phyloP scores from a whole-genome alignment of 2,329 filamentous ascomycete species.

The Bertia moriformis region DNA sequence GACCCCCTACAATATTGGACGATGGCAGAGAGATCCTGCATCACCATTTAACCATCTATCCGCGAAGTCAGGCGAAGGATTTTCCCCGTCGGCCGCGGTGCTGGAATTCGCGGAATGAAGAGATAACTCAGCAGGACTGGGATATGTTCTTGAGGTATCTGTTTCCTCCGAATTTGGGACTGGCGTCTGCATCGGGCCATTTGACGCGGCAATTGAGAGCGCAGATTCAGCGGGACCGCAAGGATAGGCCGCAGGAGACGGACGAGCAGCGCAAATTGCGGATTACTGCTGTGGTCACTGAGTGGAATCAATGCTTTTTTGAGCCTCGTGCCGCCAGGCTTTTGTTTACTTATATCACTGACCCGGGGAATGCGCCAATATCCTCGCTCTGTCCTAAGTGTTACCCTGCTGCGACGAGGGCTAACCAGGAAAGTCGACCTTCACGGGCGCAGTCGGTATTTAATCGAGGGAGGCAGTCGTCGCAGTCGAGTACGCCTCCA shows the following conservation, averaged over 20 bases:
- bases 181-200: conserved; percentile 17
- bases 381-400: conserved; percentile 17
- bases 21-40: conserved; percentile 12
- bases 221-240: conserved; percentile 21
- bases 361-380: conserved; percentile 13
- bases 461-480: too few relatives aligned
- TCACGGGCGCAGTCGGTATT: background rate
- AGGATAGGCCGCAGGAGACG: conserved; percentile 22
- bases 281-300: conserved; percentile 19
- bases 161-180: conserved; percentile 20
- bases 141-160: conserved; percentile 23
- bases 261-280: conserved; percentile 20
- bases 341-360: conserved; percentile 16
- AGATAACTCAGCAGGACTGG: conserved; percentile 24
- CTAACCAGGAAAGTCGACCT: conserved; percentile 10
- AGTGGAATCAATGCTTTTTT: conserved; percentile 27
- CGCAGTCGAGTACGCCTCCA: background rate
- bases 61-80: conserved; percentile 21
- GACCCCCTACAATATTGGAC: conserved; percentile 10
- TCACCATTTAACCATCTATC: conserved; percentile 21
- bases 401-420: conserved; percentile 10
- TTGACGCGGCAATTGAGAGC: conserved; percentile 19
- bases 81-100: conserved; percentile 23
- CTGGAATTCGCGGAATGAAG: conserved; percentile 15
- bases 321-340: conserved; percentile 16